These are phyloP conservation scores for Colletotrichum theobromicola DNA, from an alignment of 2,329 filamentous ascomycete genomes.

Conservation along the genomic window DNA sequence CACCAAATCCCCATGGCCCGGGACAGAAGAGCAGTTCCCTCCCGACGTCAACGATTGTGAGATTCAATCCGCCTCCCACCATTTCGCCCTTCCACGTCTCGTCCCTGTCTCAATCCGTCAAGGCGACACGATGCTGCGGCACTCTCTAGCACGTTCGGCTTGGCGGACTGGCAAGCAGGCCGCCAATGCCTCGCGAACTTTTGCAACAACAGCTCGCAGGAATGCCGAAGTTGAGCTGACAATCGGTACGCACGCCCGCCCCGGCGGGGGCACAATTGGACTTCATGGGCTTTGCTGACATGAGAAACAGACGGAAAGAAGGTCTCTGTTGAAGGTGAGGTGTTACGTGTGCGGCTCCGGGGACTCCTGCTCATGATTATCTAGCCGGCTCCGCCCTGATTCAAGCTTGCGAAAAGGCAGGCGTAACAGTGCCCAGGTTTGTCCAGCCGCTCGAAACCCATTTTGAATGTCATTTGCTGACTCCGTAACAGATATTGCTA, in stretches of 20 bases:
- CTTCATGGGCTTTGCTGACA: conserved; percentile 33
- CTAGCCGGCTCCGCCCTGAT: conserved; percentile 95
- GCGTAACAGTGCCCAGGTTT: conserved; percentile 84
- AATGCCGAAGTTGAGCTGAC: conserved; percentile 96
- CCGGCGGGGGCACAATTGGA: conserved; percentile 31
- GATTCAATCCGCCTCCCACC: conserved; percentile 37
- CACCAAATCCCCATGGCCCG: conserved; percentile 34
- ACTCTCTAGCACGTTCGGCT: conserved; percentile 71
- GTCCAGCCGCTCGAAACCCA: conserved; percentile 27
- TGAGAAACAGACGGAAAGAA: conserved; percentile 84
- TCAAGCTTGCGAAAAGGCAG: conserved; percentile 98
- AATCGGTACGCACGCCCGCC: conserved; percentile 66
- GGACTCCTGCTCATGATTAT: conserved; percentile 25
- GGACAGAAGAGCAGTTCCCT: conserved; percentile 41
- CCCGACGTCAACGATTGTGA: conserved; percentile 45
- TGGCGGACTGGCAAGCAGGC: conserved; percentile 67
- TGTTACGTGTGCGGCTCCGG: conserved; percentile 21
- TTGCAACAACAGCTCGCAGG: conserved; percentile 80
- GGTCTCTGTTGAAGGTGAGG: conserved; percentile 89
- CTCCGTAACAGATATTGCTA: conserved; percentile 82
- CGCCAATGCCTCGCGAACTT: conserved; percentile 72
- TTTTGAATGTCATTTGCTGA: conserved; percentile 24
- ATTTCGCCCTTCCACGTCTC: conserved; percentile 31
- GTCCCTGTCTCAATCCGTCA: conserved; percentile 52
- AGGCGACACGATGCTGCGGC: conserved; percentile 72